A percentile compares a stretch with the other conserved stretches of the same genome.
Evolutionary conservation across 371 early-diverging fungal genomes (phyloP).

Genomic region (Globomyces sp.): DNA sequence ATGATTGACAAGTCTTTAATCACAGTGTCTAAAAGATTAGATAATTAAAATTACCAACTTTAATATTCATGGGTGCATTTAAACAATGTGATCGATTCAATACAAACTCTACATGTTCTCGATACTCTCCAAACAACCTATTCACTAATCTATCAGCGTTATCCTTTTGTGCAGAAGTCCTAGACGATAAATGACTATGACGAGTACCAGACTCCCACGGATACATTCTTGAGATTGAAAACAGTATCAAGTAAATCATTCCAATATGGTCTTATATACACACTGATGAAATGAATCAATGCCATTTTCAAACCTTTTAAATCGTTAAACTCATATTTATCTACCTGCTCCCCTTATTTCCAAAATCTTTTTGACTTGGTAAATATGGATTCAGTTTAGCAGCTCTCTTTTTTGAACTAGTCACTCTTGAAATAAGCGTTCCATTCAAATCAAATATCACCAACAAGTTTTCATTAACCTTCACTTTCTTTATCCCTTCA

Average conservation of each 20-base stretch:
- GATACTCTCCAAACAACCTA: constrained; percentile 13
- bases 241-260: constrained; percentile 1
- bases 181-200: too few relatives aligned
- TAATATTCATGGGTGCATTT: background rate
- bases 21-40: too few relatives aligned
- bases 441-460: constrained; percentile 18
- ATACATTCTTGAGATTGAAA: background rate
- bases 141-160: constrained; percentile 5
- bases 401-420: background rate
- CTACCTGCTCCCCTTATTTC: too few relatives aligned
- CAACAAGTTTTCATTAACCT: background rate
- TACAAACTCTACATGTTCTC: constrained; percentile 7
- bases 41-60: background rate
- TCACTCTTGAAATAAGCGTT: constrained; percentile 6
- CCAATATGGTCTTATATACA: constrained; percentile 14
- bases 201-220: constrained; percentile 3
- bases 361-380: background rate
- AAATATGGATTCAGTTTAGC: background rate
- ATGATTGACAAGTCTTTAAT: too few relatives aligned
- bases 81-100: constrained; percentile 17
- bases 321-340: background rate
- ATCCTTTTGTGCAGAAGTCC: constrained; percentile 17
- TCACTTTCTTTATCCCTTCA: too few relatives aligned
- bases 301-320: background rate
- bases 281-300: background rate